Evolutionary conservation across 2,329 filamentous ascomycete genomes (phyloP).

Genomic region (Talaromyces sp.): DNA sequence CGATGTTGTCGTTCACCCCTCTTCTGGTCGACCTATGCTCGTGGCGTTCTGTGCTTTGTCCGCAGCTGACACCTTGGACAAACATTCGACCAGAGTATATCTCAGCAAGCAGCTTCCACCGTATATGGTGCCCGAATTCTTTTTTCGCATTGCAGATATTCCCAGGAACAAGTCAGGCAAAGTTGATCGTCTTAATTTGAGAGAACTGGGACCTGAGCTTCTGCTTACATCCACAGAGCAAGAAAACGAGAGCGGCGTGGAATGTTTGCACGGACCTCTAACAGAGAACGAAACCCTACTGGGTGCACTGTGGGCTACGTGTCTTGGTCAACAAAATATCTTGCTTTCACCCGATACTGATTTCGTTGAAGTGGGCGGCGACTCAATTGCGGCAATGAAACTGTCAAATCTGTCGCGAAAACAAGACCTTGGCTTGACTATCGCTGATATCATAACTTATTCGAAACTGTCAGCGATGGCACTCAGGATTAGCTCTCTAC

Average conservation of each 20-base stretch:
- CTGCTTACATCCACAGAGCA: neutral
- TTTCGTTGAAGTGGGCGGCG: constrained; percentile 20
- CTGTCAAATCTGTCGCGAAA: constrained; percentile 9
- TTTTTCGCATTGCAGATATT: neutral
- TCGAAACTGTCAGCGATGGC: neutral
- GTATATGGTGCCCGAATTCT: constrained; percentile 5
- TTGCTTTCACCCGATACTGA: constrained; percentile 13
- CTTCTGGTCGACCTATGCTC: neutral
- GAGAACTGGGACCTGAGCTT: neutral
- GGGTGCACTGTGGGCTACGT: neutral
- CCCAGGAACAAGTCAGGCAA: neutral
- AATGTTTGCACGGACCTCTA: neutral
- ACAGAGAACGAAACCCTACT: neutral
- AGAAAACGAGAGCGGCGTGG: neutral
- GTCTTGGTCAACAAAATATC: neutral
- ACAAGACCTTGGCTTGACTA: neutral
- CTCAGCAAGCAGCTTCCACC: neutral
- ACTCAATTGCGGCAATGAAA: constrained; percentile 18
- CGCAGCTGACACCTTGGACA: neutral
- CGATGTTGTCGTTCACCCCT: neutral
- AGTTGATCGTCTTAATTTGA: neutral
- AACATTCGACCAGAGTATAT: neutral
- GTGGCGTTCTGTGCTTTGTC: neutral
- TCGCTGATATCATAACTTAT: neutral
- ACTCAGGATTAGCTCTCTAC: neutral